Base-by-base conservation (phyloP, 202 grass and related monocot genomes). In the Carex arenaria region DNA sequence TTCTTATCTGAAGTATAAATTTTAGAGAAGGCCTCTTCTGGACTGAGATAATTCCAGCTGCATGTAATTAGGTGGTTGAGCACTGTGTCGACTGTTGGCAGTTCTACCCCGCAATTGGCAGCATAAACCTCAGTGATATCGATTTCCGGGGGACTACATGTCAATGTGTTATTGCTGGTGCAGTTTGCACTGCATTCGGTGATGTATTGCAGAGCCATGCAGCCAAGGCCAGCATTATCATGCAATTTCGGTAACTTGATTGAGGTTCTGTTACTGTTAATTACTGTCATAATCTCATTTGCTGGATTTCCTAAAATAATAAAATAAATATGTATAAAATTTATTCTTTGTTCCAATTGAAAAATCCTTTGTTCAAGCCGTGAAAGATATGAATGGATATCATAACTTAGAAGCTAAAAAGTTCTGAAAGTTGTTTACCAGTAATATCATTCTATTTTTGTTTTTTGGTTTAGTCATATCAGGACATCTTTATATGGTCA, bases 71-170 rank as follows among this genome's bases (percentile, higher is more conserved):
- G 84, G 67, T 65, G 90, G 18, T 84, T 90, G 5, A 90, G 83
- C 40, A 98, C 80, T 28, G 81, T 49, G 82, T 90, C 86, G 5
- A 98, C 87, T 18, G 95, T 95, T 67, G 95, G 95, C 51, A 98
- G 83, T 87, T 98, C 95, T 22, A 98, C 92, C 60, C 92, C 95
- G 49, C 95, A 98, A 80, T 98, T 95, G 72, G 92, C 85, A 62
- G 95, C 92, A 87, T 93, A 98, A 8, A 98, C 90, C 85, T 98
- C 92, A 0, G 95, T 98, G 64, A 98, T 87, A 86, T 98, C 87
- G 1, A 80, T 65, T 85, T 95, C 92, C 0, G 90, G 90, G 53
- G 90, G 89, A 18, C 80, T 56, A 79, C 95, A 98, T 69, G 52
- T 51, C 49, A 91, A n/a, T 17, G 85, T 85, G 78, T 60, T 85